phyloP scores from a whole-genome alignment of 2,329 filamentous ascomycete genomes.

The Verticillium albo-atrum region DNA sequence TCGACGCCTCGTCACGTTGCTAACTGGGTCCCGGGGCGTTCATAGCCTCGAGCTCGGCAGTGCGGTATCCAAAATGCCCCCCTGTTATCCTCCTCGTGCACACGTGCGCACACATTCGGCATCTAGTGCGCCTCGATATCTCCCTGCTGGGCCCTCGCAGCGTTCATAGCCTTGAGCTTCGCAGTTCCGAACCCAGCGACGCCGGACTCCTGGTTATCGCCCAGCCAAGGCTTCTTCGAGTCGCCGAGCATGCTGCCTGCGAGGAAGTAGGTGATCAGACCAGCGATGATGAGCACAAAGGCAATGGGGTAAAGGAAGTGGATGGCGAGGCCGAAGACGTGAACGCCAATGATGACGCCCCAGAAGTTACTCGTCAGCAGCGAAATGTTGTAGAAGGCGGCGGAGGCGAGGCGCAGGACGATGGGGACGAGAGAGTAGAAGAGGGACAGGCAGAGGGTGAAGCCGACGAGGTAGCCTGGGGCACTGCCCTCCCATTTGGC shows the following conservation, averaged over 20 bases:
- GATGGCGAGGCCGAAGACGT: conserved; percentile 74
- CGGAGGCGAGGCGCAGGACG: conserved; percentile 82
- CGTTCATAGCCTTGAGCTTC: conserved; percentile 66
- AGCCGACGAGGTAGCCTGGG: conserved; percentile 82
- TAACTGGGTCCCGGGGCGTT: background rate
- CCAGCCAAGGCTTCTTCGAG: conserved; percentile 92
- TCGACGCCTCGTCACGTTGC: background rate
- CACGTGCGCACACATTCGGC: background rate
- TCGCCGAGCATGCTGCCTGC: conserved; percentile 80
- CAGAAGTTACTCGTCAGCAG: conserved; percentile 94
- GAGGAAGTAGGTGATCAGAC: conserved; percentile 83
- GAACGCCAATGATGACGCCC: conserved; percentile 88
- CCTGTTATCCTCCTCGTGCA: background rate
- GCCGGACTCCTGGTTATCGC: conserved; percentile 77
- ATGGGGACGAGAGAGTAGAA: conserved; percentile 89
- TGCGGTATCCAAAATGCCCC: background rate
- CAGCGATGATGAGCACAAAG: conserved; percentile 86
- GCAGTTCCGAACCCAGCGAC: conserved; percentile 80
- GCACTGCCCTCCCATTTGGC: conserved; percentile 64
- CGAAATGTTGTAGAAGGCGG: conserved; percentile 95
- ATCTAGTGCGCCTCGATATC: background rate
- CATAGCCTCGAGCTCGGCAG: background rate
- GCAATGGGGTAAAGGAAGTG: conserved; percentile 94
- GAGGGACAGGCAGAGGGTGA: conserved; percentile 73
- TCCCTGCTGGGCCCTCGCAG: conserved; percentile 37